Evolutionary conservation across 2,329 filamentous ascomycete species (phyloP).

Genomic region (Fusarium compactum): DNA sequence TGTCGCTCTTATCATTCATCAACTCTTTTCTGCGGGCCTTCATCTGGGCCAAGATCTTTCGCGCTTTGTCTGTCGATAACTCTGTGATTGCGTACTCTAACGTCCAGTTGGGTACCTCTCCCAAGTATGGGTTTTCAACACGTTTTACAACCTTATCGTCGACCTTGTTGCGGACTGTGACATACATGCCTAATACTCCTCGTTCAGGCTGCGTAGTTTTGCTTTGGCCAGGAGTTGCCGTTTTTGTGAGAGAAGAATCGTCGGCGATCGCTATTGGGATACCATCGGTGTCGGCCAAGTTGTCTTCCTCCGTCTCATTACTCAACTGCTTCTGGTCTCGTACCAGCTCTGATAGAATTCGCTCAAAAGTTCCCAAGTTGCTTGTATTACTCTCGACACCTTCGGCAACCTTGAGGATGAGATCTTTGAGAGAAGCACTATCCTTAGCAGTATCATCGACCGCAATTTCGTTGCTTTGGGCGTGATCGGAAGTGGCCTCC

Average conservation of each 20-base stretch:
- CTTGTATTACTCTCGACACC: slow-evolving; percentile 56
- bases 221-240: neutral
- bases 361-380: slow-evolving; percentile 63
- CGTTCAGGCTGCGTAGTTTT: neutral
- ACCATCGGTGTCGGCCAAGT: neutral
- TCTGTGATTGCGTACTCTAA: slow-evolving; percentile 84
- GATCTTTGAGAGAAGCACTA: slow-evolving; percentile 56
- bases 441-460: neutral
- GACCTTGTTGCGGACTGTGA: slow-evolving; percentile 79
- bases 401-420: slow-evolving; percentile 65
- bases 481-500: neutral
- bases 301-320: slow-evolving; percentile 21
- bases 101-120: slow-evolving; percentile 64
- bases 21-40: slow-evolving; percentile 66
- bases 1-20: slow-evolving; percentile 56
- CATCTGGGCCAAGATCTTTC: slow-evolving; percentile 66
- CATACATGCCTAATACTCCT: slow-evolving; percentile 70
- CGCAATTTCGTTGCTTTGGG: neutral
- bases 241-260: neutral
- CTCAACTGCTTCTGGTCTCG: slow-evolving; percentile 49
- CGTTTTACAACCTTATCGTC: slow-evolving; percentile 73
- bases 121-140: slow-evolving; percentile 55
- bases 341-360: slow-evolving; percentile 63
- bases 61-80: slow-evolving; percentile 60
- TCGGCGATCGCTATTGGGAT: neutral